These are phyloP conservation scores for Agaricus sinodeliciosus DNA, from an alignment of 768 basidiomycete species.

Conservation along the genomic window DNA sequence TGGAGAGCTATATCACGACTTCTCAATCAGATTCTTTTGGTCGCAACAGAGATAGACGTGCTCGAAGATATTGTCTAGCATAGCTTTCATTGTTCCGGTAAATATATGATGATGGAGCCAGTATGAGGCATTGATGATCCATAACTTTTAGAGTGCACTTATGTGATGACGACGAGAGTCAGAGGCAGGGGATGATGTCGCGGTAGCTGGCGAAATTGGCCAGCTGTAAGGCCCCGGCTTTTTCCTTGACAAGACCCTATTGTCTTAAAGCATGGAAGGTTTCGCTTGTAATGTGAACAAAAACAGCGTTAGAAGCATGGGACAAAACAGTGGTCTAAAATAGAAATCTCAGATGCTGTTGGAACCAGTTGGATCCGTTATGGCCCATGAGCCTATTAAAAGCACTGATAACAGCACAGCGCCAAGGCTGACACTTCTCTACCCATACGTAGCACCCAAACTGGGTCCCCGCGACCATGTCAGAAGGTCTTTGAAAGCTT, in stretches of 20 bases:
- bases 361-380: not conserved
- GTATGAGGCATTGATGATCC: not conserved
- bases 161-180: too few relatives aligned
- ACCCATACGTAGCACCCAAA: too few relatives aligned
- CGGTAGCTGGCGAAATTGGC: too few relatives aligned
- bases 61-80: not conserved
- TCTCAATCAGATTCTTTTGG: constrained; percentile 4
- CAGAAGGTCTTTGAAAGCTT: too few relatives aligned
- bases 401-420: not conserved
- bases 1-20: constrained; percentile 1
- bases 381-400: not conserved
- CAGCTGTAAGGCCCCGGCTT: not conserved
- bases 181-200: too few relatives aligned
- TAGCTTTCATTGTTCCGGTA: not conserved
- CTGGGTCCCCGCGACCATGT: too few relatives aligned
- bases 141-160: not conserved
- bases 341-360: not conserved
- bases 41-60: not conserved
- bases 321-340: not conserved
- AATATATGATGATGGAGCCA: not conserved
- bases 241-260: not conserved
- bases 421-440: too few relatives aligned
- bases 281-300: not conserved
- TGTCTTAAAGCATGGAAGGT: not conserved
- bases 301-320: not conserved